Evolutionary conservation across 192 early-diverging fungal species (phyloP).

Genomic region (Paraglomus brasilianum): DNA sequence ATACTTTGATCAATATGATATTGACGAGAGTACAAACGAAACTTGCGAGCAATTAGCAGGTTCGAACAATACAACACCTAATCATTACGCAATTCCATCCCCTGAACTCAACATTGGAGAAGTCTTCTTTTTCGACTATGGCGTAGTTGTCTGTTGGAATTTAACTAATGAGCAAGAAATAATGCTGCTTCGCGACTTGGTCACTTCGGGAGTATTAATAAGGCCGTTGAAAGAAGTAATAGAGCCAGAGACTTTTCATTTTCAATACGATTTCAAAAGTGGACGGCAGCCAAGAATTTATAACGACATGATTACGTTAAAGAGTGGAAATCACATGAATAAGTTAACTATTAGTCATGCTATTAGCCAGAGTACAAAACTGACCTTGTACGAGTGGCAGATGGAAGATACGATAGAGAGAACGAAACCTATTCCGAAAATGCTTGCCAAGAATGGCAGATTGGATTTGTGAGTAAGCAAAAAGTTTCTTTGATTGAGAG

Average conservation of each 20-base stretch:
- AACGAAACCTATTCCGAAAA: slow-evolving; percentile 59
- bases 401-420: slow-evolving; percentile 63
- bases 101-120: slow-evolving; percentile 50
- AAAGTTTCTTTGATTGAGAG: neutral
- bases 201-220: slow-evolving; percentile 34
- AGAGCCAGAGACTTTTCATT: slow-evolving; percentile 77
- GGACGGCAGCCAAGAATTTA: slow-evolving; percentile 68
- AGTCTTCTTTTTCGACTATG: slow-evolving; percentile 60
- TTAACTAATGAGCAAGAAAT: slow-evolving; percentile 51
- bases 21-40: slow-evolving; percentile 30
- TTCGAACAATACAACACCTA: slow-evolving; percentile 12
- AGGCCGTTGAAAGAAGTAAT: slow-evolving; percentile 53
- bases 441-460: slow-evolving; percentile 55
- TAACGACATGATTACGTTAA: slow-evolving; percentile 84
- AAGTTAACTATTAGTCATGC: slow-evolving; percentile 60
- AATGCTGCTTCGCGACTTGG: slow-evolving; percentile 49
- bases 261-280: slow-evolving; percentile 70
- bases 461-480: slow-evolving; percentile 44
- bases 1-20: slow-evolving; percentile 30
- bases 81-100: neutral
- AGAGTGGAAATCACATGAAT: slow-evolving; percentile 60
- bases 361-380: slow-evolving; percentile 57
- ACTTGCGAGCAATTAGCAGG: neutral
- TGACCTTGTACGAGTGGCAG: slow-evolving; percentile 57
- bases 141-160: slow-evolving; percentile 62